Percentiles rank a stretch among this genome's conserved stretches.
Conservation (phyloP, 2,329 filamentous ascomycete species). For the Diplodia mutila region DNA sequence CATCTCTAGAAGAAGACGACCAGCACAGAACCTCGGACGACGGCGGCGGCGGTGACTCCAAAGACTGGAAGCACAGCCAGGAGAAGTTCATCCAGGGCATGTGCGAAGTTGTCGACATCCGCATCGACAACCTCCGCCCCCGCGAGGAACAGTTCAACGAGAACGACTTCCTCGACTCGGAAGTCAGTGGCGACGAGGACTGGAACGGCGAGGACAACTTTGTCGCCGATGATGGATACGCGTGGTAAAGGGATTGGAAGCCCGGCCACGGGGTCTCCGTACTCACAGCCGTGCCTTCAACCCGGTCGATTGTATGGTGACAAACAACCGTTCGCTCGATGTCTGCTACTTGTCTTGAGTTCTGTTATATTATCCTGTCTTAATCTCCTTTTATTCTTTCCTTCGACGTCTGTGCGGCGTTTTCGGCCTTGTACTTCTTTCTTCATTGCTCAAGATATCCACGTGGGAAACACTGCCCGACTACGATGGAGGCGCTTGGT, state of each 20-base stretch:
- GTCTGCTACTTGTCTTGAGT: not conserved
- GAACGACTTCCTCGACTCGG: constrained; percentile 70
- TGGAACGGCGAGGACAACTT: constrained; percentile 61
- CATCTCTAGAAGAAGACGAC: not conserved
- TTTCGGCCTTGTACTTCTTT: not conserved
- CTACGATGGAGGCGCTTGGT: not conserved
- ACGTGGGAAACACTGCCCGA: not conserved
- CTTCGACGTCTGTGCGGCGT: not conserved
- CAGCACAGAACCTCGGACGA: not conserved
- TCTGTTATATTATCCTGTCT: not conserved
- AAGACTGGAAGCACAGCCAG: constrained; percentile 1
- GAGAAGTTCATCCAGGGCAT: constrained; percentile 64
- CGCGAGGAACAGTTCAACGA: constrained; percentile 70
- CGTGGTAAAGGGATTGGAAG: constrained; percentile 36
- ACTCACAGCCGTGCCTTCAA: not conserved
- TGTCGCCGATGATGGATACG: constrained; percentile 42
- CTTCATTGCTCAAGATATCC: not conserved
- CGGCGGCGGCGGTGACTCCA: not conserved
- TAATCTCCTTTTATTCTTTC: not conserved
- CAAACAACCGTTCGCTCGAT: not conserved
- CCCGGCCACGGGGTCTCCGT: too few species aligned
- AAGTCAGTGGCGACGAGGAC: constrained; percentile 61
- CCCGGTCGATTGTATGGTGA: not conserved
- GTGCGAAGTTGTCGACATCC: constrained; percentile 71
- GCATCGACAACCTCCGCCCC: constrained; percentile 76